Conservation (phyloP, 2,329 filamentous ascomycete genomes). For the Trichoderma semiorbis region DNA sequence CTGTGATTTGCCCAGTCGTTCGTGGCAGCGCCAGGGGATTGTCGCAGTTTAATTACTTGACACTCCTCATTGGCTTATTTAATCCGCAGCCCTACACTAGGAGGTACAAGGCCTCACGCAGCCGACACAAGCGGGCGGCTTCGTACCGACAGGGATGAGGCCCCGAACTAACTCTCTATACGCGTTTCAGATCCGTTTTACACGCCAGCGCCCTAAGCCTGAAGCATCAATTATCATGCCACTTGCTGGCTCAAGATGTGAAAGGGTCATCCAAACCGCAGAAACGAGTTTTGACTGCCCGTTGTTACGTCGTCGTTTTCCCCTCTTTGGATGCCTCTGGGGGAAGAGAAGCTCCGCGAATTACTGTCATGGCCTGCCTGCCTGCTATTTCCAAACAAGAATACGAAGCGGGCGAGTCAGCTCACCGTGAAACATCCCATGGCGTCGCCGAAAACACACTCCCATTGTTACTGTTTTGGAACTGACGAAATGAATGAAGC, state of each 20-base stretch:
- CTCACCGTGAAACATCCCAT: slow-evolving; percentile 1
- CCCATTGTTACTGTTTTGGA: background rate
- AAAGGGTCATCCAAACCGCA: slow-evolving; percentile 8
- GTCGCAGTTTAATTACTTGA: slow-evolving; percentile 4
- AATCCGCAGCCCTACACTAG: slow-evolving; percentile 10
- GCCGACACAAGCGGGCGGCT: background rate
- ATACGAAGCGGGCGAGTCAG: slow-evolving; percentile 1
- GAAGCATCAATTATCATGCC: slow-evolving; percentile 7
- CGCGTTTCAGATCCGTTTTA: slow-evolving; percentile 15
- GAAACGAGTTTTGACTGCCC: background rate
- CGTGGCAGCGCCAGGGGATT: background rate
- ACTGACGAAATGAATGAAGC: slow-evolving; percentile 5
- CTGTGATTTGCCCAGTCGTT: slow-evolving; percentile 5
- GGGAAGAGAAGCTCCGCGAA: background rate
- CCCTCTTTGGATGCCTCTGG: background rate
- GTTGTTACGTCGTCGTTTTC: background rate
- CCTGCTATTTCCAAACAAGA: background rate
- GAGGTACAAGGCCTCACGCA: background rate
- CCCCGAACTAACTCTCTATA: background rate
- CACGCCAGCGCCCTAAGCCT: background rate
- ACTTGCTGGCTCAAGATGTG: background rate
- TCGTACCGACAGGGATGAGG: background rate
- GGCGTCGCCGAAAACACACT: background rate
- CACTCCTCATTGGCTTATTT: background rate
- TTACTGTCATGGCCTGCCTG: background rate